These are phyloP conservation scores for Karstenula rhodostoma DNA, from an alignment of 2,329 filamentous ascomycete genomes.

Conservation along the genomic window DNA sequence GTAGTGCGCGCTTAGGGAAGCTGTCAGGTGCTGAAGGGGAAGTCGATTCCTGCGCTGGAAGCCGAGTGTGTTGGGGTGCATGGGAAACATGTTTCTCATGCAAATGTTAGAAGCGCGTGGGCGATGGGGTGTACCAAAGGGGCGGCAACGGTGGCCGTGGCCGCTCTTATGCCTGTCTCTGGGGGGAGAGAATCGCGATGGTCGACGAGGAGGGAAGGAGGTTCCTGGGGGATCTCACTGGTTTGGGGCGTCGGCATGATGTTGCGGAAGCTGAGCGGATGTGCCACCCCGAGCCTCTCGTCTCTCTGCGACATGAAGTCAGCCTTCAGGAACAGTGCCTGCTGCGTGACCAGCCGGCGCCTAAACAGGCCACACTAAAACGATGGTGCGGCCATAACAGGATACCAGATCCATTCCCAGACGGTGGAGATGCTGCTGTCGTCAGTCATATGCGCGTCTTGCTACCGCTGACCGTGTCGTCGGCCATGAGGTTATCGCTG, in stretches of 20 bases:
- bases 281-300: neutral
- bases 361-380: constrained; percentile 2
- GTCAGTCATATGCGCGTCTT: constrained; percentile 11
- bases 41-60: constrained; percentile 4
- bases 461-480: neutral
- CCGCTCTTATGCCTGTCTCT: neutral
- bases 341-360: neutral
- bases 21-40: constrained; percentile 14
- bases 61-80: neutral
- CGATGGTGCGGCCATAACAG: constrained; percentile 4
- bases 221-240: constrained; percentile 2
- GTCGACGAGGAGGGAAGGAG: constrained; percentile 2
- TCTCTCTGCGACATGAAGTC: neutral
- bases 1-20: constrained; percentile 1
- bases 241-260: constrained; percentile 3
- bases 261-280: constrained; percentile 6
- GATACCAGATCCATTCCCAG: constrained; percentile 12
- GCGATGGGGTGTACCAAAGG: neutral
- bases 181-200: neutral
- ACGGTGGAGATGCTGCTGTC: neutral
- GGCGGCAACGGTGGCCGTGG: neutral
- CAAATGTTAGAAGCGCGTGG: neutral
- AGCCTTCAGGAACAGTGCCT: constrained; percentile 8
- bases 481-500: constrained; percentile 1
- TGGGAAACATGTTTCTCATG: constrained; percentile 4